A percentile compares a stretch with the other conserved stretches of the same genome.
Conservation (phyloP, 371 early-diverging fungal genomes). For the Mortierella sp. region DNA sequence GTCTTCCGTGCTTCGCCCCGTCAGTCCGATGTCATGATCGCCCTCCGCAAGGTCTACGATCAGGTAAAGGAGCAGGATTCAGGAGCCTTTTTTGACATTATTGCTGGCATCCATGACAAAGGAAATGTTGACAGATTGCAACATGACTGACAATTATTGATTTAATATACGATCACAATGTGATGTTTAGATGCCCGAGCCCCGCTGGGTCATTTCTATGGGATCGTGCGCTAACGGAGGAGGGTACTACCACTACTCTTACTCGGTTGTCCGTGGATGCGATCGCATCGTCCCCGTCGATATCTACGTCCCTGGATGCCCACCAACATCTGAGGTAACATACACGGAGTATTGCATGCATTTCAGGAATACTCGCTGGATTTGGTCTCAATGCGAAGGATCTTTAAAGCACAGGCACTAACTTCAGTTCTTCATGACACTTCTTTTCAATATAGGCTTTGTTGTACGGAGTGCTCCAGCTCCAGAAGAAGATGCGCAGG, state of each 20-base stretch:
- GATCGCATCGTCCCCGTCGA: slow-evolving; percentile 97
- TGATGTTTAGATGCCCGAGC: slow-evolving; percentile 89
- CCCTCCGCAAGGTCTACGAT: slow-evolving; percentile 96
- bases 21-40: slow-evolving; percentile 99
- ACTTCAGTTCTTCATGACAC: background rate
- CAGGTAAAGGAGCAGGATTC: slow-evolving; percentile 65
- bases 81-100: background rate
- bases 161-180: background rate
- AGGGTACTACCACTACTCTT: slow-evolving; percentile 99
- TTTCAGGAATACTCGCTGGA: background rate
- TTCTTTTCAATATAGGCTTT: slow-evolving; percentile 68
- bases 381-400: background rate
- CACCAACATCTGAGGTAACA: slow-evolving; percentile 91
- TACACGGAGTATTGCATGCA: background rate
- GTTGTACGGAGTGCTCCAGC: slow-evolving; percentile 96
- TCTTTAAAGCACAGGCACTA: background rate
- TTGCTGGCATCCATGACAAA: background rate
- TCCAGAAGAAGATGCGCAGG: slow-evolving; percentile 97
- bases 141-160: background rate
- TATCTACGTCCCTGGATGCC: slow-evolving; percentile 98
- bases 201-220: slow-evolving; percentile 99
- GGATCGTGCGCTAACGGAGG: slow-evolving; percentile 99
- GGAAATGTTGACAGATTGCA: background rate
- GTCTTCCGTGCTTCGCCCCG: slow-evolving; percentile 98
- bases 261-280: slow-evolving; percentile 96